Evolutionary conservation across 1,284 basidiomycete genomes (phyloP).

Genomic region (Ceratobasidium papillatum): DNA sequence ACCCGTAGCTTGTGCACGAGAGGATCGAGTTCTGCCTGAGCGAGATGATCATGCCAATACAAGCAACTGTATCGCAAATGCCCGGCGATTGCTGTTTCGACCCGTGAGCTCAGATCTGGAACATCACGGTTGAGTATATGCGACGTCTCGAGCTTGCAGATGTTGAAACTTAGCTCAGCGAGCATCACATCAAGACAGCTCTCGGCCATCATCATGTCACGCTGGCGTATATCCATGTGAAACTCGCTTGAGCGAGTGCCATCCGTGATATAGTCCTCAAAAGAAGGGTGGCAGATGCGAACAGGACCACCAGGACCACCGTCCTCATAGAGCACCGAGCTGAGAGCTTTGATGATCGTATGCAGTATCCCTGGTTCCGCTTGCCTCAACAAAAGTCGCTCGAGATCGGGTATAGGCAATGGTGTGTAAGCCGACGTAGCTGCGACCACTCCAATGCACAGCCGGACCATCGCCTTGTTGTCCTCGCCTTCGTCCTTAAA

Average conservation of each 20-base stretch:
- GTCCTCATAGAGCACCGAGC: slow-evolving; percentile 29
- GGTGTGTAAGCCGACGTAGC: not conserved
- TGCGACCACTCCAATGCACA: not conserved
- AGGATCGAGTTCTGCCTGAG: not conserved
- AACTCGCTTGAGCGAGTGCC: not conserved
- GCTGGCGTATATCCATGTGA: not conserved
- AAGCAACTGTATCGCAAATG: slow-evolving; percentile 6
- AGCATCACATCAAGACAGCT: slow-evolving; percentile 8
- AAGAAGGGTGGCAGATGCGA: slow-evolving; percentile 36
- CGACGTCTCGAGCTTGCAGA: slow-evolving; percentile 10
- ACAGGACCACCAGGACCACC: not conserved
- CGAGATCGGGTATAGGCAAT: not conserved
- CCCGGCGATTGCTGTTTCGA: not conserved
- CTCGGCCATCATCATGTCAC: not conserved
- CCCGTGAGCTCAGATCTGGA: not conserved
- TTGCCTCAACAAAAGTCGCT: not conserved
- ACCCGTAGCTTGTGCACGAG: too few species aligned
- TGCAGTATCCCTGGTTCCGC: not conserved
- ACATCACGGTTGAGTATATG: slow-evolving; percentile 18
- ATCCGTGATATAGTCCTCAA: slow-evolving; percentile 5
- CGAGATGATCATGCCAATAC: slow-evolving; percentile 11
- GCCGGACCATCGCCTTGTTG: not conserved
- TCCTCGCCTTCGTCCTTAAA: not conserved
- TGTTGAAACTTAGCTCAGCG: not conserved
- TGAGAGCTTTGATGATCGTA: not conserved